These are phyloP conservation scores for Brassica nigra DNA, from an alignment of 345 rosid species.

Conservation along the genomic window DNA sequence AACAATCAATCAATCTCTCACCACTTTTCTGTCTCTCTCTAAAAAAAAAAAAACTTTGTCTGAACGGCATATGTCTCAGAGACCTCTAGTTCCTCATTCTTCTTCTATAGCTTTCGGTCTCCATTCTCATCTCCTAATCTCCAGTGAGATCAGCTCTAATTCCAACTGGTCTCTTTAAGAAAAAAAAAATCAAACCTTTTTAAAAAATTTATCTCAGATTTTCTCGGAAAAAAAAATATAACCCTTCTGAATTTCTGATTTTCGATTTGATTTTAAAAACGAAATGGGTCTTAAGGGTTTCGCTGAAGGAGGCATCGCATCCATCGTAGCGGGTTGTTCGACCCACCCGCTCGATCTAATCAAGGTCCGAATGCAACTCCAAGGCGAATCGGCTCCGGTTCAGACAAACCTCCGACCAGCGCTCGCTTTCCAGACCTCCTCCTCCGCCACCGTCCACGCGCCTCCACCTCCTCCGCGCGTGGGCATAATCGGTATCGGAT, in stretches of 20 bases:
- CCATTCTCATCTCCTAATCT: constrained; percentile 77
- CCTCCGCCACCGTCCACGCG: constrained; percentile 35
- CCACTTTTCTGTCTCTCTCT: constrained; percentile 10
- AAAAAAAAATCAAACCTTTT: not conserved
- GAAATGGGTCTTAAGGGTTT: constrained; percentile 80
- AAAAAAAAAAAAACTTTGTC: constrained; percentile 1
- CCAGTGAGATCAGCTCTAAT: constrained; percentile 64
- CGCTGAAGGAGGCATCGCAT: constrained; percentile 88
- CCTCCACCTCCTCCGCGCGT: constrained; percentile 42
- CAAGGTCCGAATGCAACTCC: constrained; percentile 91
- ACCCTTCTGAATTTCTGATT: not conserved
- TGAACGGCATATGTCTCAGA: constrained; percentile 69
- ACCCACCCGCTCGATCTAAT: constrained; percentile 89
- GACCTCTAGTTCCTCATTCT: constrained; percentile 68
- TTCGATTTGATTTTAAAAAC: not conserved
- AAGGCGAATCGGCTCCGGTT: constrained; percentile 60
- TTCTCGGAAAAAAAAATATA: not conserved
- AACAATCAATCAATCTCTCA: not conserved
- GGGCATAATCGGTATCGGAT: constrained; percentile 59
- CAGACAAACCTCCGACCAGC: constrained; percentile 66
- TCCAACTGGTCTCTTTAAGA: constrained; percentile 48
- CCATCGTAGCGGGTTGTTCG: constrained; percentile 72
- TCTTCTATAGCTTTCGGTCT: constrained; percentile 63
- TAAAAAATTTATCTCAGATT: not conserved
- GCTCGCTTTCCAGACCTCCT: constrained; percentile 52